Evolutionary conservation across 805 yeast genomes (phyloP), one percentile per base, ranked within the genome.

Genomic region (Crinitomyces ghanaensis): DNA sequence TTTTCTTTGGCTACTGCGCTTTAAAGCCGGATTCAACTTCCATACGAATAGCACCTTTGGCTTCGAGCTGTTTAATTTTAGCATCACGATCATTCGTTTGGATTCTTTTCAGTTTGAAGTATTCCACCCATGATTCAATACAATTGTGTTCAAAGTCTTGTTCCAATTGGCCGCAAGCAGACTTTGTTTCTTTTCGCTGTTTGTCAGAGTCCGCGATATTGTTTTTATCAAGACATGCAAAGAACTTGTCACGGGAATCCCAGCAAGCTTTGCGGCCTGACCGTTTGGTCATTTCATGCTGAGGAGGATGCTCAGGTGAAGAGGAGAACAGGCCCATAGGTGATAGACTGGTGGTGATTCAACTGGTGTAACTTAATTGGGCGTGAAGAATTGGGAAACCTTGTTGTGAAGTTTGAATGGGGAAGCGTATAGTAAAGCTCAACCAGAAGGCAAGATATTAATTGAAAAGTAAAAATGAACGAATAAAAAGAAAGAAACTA

Each of bases 41-140:
- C 21, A 48, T 27, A 29, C 34, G 13, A 18, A 36, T 37, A 30
- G 73, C 80, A 17, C 84, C 83, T 42, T 75, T 74, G 13, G 70
- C 74, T 49, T 78, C 83, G 46, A 83, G 73, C 51, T 79, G 75
- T 35, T 67, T 68, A 48, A 83, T 56, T 55, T 80, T 76, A 43
- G 68, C 64, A 42, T 72, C 79, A 55, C 78, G 75, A 46, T 73
- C 72, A 41, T 72, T 60, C 45, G 84, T 95, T 38, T 74, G 77
- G 25, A 75, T 78, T 46, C 95, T 71, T 56, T 85, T 86, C 56
- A 84, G 88, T 52, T 85, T 88, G 64, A 88, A 86, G 54, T 86
- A 85, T 39, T 77, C 66, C 40, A 72, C 49, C 97, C 97, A 86
- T 34, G 85, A 73, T 9, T 74, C 73, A 6, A 82, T 84, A 57